Evolutionary conservation across 352 stramenopile species (phyloP), one percentile per base, ranked within the genome.

Genomic region (Pythium dissimile): DNA sequence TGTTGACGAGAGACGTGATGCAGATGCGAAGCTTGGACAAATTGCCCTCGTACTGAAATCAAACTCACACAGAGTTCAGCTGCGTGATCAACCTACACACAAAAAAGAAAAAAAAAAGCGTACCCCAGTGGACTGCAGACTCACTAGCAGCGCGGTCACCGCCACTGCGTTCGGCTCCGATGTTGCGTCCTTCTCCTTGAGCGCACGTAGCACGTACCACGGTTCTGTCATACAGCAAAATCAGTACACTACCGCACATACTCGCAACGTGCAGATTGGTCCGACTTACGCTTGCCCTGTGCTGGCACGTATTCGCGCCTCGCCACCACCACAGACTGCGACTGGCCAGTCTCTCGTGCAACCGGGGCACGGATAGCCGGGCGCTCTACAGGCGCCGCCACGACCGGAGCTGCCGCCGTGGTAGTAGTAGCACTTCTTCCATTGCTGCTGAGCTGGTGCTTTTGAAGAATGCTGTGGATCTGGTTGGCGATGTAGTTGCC

Each of bases 401-500:
- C 13, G 12, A 13, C 6, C 18, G 49, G 5, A 0, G 41, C 9
- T 60, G 49, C 42, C 1, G 43, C 28, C 1, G 34, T 53, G 2
- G 57, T 27, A 8, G 38, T 13, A 9, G 59, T 1, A 23, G 37
- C 7, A 16, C 30, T 28, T 24, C 24, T 2, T 2, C 0, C 31
- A 9, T 10, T 35, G 20, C 16, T 39, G 23, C 11, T 6, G 43
- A 55, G 41, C 51, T 62, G 61, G 34, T 75, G 58, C 48, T 75
- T 85, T n/a, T 77, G 59, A 18, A 94, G 55, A 37, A 93, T 86
- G 15, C 75, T 62, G 44, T 93, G 77, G 52, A 94, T 91, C 62
- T 93, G 80, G 65, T 91, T 91, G 43, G 80, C 80, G 54, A 94
- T 75, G 69, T 91, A 94, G 62, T 92, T 94, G 66, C 85, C 85